Percentiles rank a stretch among this genome's conserved stretches.
Conservation (phyloP, 306 rosid species). For the Sesbania bispinosa region DNA sequence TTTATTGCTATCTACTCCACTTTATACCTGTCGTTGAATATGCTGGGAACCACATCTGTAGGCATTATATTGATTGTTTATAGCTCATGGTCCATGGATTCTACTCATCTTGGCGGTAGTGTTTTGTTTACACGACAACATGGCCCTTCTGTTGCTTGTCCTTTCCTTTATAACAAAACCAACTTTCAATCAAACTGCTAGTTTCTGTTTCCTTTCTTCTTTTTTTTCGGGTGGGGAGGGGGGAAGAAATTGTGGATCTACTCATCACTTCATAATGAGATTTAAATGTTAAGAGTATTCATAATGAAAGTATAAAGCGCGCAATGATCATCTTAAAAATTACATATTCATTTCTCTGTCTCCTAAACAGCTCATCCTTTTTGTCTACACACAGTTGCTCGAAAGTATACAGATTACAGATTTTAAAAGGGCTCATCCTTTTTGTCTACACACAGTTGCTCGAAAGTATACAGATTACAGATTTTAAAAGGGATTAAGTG, state of each 20-base stretch:
- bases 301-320: background rate
- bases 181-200: background rate
- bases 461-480: too few relatives aligned
- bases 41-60: conserved; percentile 1
- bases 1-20: background rate
- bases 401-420: too few relatives aligned
- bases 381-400: too few relatives aligned
- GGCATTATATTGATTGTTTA: background rate
- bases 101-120: conserved; percentile 3
- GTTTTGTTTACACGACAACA: background rate
- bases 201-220: background rate
- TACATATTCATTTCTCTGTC: background rate
- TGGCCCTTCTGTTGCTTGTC: background rate
- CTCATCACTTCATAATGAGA: background rate
- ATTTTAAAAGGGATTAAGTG: background rate
- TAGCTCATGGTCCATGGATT: background rate
- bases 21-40: conserved; percentile 1
- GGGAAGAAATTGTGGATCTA: background rate
- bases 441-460: too few relatives aligned
- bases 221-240: too few relatives aligned
- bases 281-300: background rate
- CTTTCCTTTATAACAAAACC: background rate
- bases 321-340: background rate
- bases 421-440: too few relatives aligned
- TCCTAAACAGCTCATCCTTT: background rate